A percentile compares a stretch with the other conserved stretches of the same genome.
phyloP scores from a whole-genome alignment of 2,329 filamentous ascomycete species.

The Knufia fluminis region DNA sequence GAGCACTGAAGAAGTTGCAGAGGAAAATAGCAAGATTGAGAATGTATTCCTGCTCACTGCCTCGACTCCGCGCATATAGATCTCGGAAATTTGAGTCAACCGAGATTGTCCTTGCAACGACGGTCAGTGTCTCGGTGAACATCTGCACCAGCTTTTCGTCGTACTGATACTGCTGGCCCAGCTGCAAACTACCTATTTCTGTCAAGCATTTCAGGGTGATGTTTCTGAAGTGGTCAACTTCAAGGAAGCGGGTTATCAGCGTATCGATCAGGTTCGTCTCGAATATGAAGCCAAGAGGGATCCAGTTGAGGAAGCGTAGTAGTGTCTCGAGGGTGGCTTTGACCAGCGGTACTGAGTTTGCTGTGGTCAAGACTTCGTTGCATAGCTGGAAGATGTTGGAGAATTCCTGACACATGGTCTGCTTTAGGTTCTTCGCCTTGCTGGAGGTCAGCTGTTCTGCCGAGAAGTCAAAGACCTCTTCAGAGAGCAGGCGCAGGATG shows the following conservation, averaged over 20 bases:
- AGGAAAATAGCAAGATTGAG: slow-evolving; percentile 94
- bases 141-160: slow-evolving; percentile 95
- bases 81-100: slow-evolving; percentile 80
- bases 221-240: slow-evolving; percentile 91
- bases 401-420: slow-evolving; percentile 97
- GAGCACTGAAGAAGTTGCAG: slow-evolving; percentile 92
- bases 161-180: slow-evolving; percentile 65
- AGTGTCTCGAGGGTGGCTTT: slow-evolving; percentile 96
- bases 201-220: slow-evolving; percentile 93
- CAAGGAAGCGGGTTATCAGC: slow-evolving; percentile 80
- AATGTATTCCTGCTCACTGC: slow-evolving; percentile 91
- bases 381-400: slow-evolving; percentile 97
- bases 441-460: slow-evolving; percentile 98
- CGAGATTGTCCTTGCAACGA: slow-evolving; percentile 87
- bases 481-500: slow-evolving; percentile 85
- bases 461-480: slow-evolving; percentile 98
- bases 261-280: slow-evolving; percentile 96
- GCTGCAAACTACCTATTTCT: slow-evolving; percentile 89
- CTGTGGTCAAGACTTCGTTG: slow-evolving; percentile 85
- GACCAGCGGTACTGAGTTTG: slow-evolving; percentile 77
- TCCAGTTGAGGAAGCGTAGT: slow-evolving; percentile 97
- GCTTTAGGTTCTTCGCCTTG: slow-evolving; percentile 93
- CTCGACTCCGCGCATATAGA: slow-evolving; percentile 85
- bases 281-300: slow-evolving; percentile 95
- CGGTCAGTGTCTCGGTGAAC: slow-evolving; percentile 94